Evolutionary conservation across 2,329 filamentous ascomycete species (phyloP).

Genomic region (Aaosphaeria arxii): DNA sequence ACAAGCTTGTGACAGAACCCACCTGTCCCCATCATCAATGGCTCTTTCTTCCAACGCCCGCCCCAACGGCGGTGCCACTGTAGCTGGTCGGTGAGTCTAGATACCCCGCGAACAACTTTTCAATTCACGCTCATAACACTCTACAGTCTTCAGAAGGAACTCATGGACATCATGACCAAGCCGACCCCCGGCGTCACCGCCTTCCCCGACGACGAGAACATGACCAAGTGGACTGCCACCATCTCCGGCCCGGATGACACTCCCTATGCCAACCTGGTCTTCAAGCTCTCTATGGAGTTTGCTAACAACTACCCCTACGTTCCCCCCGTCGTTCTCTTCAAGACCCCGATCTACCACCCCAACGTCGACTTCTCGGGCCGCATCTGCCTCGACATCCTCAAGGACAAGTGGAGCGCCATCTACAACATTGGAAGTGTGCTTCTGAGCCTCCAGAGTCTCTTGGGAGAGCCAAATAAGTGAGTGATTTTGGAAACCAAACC

Average conservation of each 20-base stretch:
- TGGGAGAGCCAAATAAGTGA: slow-evolving; percentile 98
- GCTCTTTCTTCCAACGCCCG: slow-evolving; percentile 19
- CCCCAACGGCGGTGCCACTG: slow-evolving; percentile 37
- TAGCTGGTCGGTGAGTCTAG: slow-evolving; percentile 46
- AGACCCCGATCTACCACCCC: slow-evolving; percentile 97
- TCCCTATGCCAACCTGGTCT: slow-evolving; percentile 80
- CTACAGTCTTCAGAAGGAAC: slow-evolving; percentile 83
- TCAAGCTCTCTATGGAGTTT: slow-evolving; percentile 92
- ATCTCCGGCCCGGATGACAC: slow-evolving; percentile 90
- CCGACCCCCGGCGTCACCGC: slow-evolving; percentile 91
- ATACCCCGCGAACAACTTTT: slow-evolving; percentile 35
- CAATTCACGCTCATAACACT: slow-evolving; percentile 8
- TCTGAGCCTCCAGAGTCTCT: slow-evolving; percentile 87
- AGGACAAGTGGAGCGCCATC: slow-evolving; percentile 98
- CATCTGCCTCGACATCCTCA: slow-evolving; percentile 96
- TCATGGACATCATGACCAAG: slow-evolving; percentile 98
- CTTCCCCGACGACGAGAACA: slow-evolving; percentile 89
- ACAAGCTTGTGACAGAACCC: neutral
- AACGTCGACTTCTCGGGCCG: slow-evolving; percentile 97
- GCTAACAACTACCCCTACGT: slow-evolving; percentile 91
- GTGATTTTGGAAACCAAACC: slow-evolving; percentile 30
- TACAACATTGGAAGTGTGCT: slow-evolving; percentile 95
- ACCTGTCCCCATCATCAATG: slow-evolving; percentile 10
- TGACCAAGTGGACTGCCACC: slow-evolving; percentile 82
- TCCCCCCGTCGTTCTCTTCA: slow-evolving; percentile 89